A percentile compares a stretch with the other conserved stretches of the same genome.
These are phyloP conservation scores for Penicillium nordicum DNA, from an alignment of 2,329 filamentous ascomycete genomes.

Conservation along the genomic window DNA sequence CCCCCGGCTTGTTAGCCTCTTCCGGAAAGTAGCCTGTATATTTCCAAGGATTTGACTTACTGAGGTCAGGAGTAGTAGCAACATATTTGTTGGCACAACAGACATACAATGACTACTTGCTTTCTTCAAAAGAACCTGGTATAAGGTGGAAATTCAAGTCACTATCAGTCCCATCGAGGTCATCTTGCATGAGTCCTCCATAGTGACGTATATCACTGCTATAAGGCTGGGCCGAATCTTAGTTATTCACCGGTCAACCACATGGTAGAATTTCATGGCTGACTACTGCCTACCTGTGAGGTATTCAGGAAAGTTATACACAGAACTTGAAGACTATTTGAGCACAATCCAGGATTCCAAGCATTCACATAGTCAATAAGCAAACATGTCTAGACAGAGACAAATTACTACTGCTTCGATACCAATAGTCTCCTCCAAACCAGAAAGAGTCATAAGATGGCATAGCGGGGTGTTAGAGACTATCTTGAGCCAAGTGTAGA, in stretches of 20 bases:
- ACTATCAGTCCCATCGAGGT: slow-evolving; percentile 2
- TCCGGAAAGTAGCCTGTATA: too few species aligned
- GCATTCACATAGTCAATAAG: too few species aligned
- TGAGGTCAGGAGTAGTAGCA: too few species aligned
- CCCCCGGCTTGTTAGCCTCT: too few species aligned
- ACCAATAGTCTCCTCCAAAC: too few species aligned
- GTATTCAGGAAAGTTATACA: too few species aligned
- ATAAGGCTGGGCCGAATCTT: neutral
- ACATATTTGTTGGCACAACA: neutral
- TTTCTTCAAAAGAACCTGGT: neutral
- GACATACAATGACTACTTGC: slow-evolving; percentile 6
- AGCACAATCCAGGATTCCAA: too few species aligned
- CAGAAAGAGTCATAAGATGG: neutral
- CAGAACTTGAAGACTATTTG: too few species aligned
- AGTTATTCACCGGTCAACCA: neutral
- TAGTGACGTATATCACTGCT: neutral
- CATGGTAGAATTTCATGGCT: neutral
- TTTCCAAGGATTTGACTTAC: too few species aligned
- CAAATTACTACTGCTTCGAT: too few species aligned
- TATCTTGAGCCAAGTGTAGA: neutral
- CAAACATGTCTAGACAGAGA: too few species aligned
- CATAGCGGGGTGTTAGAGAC: neutral
- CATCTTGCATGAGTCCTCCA: slow-evolving; percentile 8
- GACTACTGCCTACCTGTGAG: too few species aligned
- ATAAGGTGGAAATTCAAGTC: neutral